Evolutionary conservation across 345 rosid genomes (phyloP), one percentile per base, ranked within the genome.

Genomic region (Gossypium rotundifolium): DNA sequence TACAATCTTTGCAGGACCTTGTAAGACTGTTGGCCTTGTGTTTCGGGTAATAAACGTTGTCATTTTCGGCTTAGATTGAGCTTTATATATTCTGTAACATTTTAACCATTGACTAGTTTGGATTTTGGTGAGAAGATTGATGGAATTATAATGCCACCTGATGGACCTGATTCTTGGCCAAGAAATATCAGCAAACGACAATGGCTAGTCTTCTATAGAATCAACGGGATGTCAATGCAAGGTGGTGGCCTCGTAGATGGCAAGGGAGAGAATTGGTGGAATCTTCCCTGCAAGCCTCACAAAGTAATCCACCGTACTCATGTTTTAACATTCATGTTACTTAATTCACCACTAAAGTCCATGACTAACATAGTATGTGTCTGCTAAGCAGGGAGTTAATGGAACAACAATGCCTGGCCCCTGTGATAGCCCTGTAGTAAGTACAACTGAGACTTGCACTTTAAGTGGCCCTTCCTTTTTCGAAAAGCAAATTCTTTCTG

Each of bases 201-300:
- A 67, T 92, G 97, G 97, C 81, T 94, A 18, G 91, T 92, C 53
- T 89, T 94, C 80, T 90, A 92, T 60, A 85, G 88, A 82, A 81
- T 89, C 44, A 78, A 87, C 71, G 83, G 86, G 48, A 77, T 94
- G 88, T 82, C 91, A 25, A 80, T 94, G 77, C 85, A 79, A 84
- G 98, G 97, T 55, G 89, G 85, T 11, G 94, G 97, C 70, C 72
- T 80, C 13, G 83, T 92, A 72, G 83, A 94, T 76, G 97, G 97
- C 53, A 83, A 87, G 79, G 98, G 98, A 70, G 80, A 88, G 33
- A 89, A 94, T 82, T 94, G 97, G 98, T 94, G 98, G 97, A 81
- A 89, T 80, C 93, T 94, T 66, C 94, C 98, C 60, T 94, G 97
- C 80, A 90, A 94, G 80, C 98, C 97, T 51, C 97, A 90, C 88